phyloP scores from a whole-genome alignment of 139 green algal species.

The Micractinium sp. region DNA sequence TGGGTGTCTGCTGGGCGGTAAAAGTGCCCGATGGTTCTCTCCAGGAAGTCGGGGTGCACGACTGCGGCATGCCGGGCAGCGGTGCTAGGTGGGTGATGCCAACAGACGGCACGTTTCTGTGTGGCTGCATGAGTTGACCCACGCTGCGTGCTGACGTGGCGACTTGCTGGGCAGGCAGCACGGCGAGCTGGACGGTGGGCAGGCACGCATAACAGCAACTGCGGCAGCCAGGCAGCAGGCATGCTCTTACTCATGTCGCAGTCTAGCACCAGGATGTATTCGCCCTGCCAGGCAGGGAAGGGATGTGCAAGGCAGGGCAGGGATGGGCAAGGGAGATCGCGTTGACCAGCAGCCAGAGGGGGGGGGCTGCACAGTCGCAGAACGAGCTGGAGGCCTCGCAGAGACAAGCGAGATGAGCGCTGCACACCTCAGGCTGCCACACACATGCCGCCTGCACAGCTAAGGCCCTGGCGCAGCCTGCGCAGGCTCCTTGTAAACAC shows the following conservation, averaged over 20 bases:
- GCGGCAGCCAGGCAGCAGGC: too few relatives aligned
- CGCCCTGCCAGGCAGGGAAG: not conserved
- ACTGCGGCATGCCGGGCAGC: not conserved
- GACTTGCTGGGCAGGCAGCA: too few relatives aligned
- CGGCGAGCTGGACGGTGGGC: not conserved
- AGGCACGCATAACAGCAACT: not conserved
- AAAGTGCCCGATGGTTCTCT: conserved; percentile 34
- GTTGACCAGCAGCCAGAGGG: too few relatives aligned
- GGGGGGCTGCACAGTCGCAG: too few relatives aligned
- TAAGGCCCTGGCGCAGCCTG: not conserved
- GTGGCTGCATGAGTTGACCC: too few relatives aligned
- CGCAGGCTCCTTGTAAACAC: not conserved
- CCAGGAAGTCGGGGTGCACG: conserved; percentile 30
- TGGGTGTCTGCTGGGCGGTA: conserved; percentile 4
- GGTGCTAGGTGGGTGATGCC: too few relatives aligned
- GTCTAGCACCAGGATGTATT: conserved; percentile 41
- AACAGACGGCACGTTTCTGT: too few relatives aligned
- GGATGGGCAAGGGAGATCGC: too few relatives aligned
- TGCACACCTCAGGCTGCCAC: not conserved
- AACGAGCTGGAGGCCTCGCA: too few relatives aligned
- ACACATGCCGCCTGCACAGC: too few relatives aligned
- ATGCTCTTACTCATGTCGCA: conserved; percentile 37
- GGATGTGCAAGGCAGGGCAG: not conserved
- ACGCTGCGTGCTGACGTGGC: too few relatives aligned
- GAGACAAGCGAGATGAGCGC: too few relatives aligned